phyloP scores from a whole-genome alignment of 164 flowering plant species.

The Sedum album region DNA sequence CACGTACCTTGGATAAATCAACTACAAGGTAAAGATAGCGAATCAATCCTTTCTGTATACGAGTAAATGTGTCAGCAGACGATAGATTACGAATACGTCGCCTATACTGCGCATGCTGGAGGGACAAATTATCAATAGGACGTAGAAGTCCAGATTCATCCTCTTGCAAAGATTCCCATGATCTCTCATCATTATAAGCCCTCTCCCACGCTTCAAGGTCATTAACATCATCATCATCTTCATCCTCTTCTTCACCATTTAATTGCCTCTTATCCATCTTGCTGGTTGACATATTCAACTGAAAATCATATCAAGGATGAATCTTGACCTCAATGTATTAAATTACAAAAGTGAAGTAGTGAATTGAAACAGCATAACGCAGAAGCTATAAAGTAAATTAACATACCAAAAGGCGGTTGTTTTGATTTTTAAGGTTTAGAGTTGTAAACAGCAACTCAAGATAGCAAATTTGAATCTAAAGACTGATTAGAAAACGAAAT shows the following conservation, averaged over 20 bases:
- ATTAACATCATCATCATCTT: slow-evolving; percentile 32
- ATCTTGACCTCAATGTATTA: no score
- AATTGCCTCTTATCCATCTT: slow-evolving; percentile 18
- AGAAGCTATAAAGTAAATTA: no score
- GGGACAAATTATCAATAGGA: slow-evolving; percentile 48
- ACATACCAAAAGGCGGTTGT: no score
- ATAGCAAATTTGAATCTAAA: no score
- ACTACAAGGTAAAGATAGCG: slow-evolving; percentile 73
- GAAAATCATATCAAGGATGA: no score
- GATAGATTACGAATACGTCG: slow-evolving; percentile 57
- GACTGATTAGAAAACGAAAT: no score
- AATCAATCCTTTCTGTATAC: slow-evolving; percentile 90
- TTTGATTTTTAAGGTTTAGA: no score
- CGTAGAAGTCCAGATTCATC: slow-evolving; percentile 86
- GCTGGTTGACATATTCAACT: slow-evolving; percentile 9
- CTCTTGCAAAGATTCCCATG: slow-evolving; percentile 87
- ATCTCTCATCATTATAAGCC: slow-evolving; percentile 80
- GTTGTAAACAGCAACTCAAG: no score
- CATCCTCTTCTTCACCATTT: slow-evolving; percentile 25
- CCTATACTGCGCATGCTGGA: slow-evolving; percentile 76
- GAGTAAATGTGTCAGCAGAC: slow-evolving; percentile 28
- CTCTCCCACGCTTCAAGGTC: slow-evolving; percentile 67
- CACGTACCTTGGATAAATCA: slow-evolving; percentile 78
- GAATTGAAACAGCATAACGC: no score
- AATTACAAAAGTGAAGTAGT: no score